phyloP scores from a whole-genome alignment of 164 flowering plant genomes.

The Piper longum region DNA sequence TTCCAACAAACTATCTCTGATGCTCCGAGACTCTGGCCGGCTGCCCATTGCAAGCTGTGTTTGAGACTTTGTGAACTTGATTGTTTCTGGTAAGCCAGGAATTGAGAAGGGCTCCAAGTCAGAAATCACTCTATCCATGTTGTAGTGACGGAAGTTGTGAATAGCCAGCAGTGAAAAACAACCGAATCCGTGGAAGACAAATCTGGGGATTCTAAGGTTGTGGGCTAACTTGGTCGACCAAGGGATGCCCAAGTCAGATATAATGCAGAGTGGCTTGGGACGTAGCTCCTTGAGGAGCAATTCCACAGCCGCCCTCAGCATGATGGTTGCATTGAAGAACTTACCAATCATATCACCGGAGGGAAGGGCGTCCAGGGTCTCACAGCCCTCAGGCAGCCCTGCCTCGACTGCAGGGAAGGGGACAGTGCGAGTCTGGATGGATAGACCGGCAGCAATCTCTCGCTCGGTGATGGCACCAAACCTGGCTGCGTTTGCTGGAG shows the following conservation, averaged over 20 bases:
- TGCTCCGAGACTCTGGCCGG: not conserved
- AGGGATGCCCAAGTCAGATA: conserved; percentile 23
- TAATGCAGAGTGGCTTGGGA: conserved; percentile 22
- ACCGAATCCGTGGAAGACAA: conserved; percentile 20
- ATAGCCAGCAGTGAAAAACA: conserved; percentile 17
- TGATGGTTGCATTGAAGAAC: conserved; percentile 28
- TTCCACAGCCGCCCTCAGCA: conserved; percentile 31
- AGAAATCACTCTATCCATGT: conserved; percentile 13
- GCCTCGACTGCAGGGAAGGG: conserved; percentile 6
- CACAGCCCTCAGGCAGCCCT: conserved; percentile 33
- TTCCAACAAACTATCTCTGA: not conserved
- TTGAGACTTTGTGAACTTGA: conserved; percentile 2
- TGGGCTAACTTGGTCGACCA: conserved; percentile 21
- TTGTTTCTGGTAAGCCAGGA: conserved; percentile 22
- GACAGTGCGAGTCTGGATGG: conserved; percentile 44
- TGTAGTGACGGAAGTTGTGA: conserved; percentile 6
- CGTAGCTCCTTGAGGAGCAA: conserved; percentile 6
- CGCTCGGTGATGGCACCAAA: conserved; percentile 1
- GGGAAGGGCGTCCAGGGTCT: conserved; percentile 27
- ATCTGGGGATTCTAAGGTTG: conserved; percentile 17
- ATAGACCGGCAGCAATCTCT: conserved; percentile 24
- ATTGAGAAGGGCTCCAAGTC: conserved; percentile 23
- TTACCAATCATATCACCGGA: conserved; percentile 34
- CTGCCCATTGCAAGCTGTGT: not conserved
- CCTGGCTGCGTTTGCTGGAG: conserved; percentile 2